These are phyloP conservation scores for Candolleomyces eurysporus DNA, from an alignment of 768 basidiomycete genomes.

Conservation along the genomic window DNA sequence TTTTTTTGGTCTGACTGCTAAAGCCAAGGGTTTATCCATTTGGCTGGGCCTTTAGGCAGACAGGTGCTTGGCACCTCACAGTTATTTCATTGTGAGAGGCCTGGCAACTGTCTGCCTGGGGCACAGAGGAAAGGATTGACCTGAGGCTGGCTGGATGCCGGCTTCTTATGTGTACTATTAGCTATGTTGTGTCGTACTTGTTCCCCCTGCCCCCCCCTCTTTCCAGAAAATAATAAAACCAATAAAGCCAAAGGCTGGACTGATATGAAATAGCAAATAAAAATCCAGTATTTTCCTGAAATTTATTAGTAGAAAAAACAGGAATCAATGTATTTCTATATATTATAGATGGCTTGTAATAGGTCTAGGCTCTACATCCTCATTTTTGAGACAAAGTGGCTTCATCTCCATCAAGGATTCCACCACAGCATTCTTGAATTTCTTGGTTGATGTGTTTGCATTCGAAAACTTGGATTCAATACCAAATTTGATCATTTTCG, in stretches of 20 bases:
- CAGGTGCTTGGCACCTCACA: not conserved
- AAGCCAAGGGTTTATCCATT: not conserved
- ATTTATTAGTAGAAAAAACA: no score
- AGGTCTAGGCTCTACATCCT: constrained; percentile 13
- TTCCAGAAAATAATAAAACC: not conserved
- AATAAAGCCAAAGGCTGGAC: not conserved
- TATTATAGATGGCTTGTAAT: constrained; percentile 25
- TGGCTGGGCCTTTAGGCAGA: not conserved
- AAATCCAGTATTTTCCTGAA: no score
- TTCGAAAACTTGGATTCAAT: constrained; percentile 86
- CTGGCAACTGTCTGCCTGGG: not conserved
- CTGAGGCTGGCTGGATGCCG: no score
- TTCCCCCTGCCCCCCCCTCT: not conserved
- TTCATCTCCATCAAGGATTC: constrained; percentile 72
- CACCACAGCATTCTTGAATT: constrained; percentile 60
- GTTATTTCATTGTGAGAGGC: constrained; percentile 1
- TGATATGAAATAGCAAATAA: no score
- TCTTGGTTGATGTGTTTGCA: constrained; percentile 63
- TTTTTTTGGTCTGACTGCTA: not conserved
- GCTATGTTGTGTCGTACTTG: not conserved
- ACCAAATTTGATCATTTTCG: constrained; percentile 83
- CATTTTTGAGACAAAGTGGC: constrained; percentile 39
- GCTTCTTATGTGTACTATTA: no score
- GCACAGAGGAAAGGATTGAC: not conserved
- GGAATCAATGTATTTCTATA: constrained; percentile 13